Evolutionary conservation across 1,139 yeast genomes (phyloP).

Genomic region (Spencermartinsiella ligniputridi): DNA sequence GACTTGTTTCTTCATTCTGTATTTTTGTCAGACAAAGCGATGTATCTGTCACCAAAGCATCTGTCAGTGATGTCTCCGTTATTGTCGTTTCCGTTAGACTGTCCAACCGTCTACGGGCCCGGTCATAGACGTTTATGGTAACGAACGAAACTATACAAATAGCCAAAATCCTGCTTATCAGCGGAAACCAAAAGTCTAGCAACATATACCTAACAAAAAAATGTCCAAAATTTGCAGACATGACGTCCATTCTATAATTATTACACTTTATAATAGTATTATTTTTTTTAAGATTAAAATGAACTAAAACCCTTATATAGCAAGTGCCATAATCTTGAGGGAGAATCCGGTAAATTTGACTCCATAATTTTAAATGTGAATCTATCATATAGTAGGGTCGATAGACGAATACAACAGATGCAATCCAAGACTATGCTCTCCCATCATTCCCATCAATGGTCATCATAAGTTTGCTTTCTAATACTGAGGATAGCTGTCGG

Average conservation of each 20-base stretch:
- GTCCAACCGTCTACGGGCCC: background rate
- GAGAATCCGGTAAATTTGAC: background rate
- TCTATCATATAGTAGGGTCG: too few relatives aligned
- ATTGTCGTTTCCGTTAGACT: too few relatives aligned
- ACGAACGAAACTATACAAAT: background rate
- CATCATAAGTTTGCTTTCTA: background rate
- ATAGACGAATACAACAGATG: too few relatives aligned
- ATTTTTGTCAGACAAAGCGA: too few relatives aligned
- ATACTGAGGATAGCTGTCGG: conserved; percentile 6
- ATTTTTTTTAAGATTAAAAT: background rate
- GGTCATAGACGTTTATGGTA: background rate
- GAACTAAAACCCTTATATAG: background rate
- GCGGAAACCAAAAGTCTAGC: background rate
- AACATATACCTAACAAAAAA: background rate
- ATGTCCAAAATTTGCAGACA: background rate
- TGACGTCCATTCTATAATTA: background rate
- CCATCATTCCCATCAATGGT: background rate
- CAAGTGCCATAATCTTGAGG: background rate
- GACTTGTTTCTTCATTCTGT: too few relatives aligned
- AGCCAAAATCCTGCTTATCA: background rate
- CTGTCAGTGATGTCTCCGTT: too few relatives aligned
- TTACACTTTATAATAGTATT: too few relatives aligned
- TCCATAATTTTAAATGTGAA: conserved; percentile 1
- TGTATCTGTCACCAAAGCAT: too few relatives aligned
- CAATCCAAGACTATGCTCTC: too few relatives aligned